Evolutionary conservation across 192 early-diverging fungal species (phyloP).

Genomic region (Mortierella alpina): DNA sequence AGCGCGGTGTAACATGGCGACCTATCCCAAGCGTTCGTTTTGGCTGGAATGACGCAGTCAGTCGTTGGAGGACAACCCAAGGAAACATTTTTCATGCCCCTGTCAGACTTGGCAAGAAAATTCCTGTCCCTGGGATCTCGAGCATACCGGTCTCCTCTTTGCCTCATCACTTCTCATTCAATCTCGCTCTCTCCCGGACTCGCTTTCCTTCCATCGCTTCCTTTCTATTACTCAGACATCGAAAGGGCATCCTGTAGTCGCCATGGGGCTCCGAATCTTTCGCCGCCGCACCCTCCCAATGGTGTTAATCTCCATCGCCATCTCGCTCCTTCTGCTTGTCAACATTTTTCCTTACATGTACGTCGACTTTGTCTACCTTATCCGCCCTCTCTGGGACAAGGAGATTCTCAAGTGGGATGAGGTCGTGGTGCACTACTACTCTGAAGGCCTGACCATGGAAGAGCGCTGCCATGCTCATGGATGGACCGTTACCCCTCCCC

Average conservation of each 20-base stretch:
- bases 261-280: neutral
- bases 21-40: too few species aligned
- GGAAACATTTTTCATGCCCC: too few species aligned
- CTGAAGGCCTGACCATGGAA: conserved; percentile 50
- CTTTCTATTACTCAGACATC: too few species aligned
- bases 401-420: conserved; percentile 18
- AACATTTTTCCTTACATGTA: conserved; percentile 24
- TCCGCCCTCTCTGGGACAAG: conserved; percentile 61
- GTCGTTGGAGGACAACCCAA: too few species aligned
- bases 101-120: too few species aligned
- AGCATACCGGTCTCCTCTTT: too few species aligned
- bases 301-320: neutral
- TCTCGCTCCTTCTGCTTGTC: neutral
- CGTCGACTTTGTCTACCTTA: conserved; percentile 54
- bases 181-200: too few species aligned
- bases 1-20: too few species aligned
- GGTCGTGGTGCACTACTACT: conserved; percentile 59
- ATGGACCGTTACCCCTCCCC: conserved; percentile 47
- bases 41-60: too few species aligned
- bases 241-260: neutral
- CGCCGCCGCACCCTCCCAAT: neutral
- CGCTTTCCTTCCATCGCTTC: too few species aligned
- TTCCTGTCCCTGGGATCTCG: too few species aligned
- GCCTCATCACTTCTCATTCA: too few species aligned
- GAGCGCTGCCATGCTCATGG: conserved; percentile 61